phyloP scores from a whole-genome alignment of 208 protist genomes.

The Leishmania tropica region DNA sequence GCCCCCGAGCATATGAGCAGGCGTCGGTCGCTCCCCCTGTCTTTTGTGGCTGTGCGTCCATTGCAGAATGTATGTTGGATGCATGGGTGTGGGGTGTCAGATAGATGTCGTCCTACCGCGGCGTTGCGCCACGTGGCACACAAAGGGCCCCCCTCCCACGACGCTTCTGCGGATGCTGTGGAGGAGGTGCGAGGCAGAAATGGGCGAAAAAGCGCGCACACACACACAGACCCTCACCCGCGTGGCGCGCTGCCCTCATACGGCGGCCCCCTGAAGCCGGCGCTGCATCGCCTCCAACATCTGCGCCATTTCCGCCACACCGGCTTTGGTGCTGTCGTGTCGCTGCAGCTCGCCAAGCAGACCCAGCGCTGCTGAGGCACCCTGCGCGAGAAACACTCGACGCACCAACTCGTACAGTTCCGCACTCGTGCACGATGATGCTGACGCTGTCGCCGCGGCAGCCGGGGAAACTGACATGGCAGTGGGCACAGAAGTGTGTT shows the following conservation, averaged over 20 bases:
- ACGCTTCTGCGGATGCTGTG: background rate
- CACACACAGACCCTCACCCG: background rate
- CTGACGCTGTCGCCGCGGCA: background rate
- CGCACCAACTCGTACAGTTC: constrained; percentile 31
- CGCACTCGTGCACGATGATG: constrained; percentile 17
- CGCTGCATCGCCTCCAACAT: constrained; percentile 31
- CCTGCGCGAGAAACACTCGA: constrained; percentile 29
- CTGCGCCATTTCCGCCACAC: constrained; percentile 22
- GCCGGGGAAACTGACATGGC: background rate
- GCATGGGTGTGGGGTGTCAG: background rate
- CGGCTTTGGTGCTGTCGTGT: constrained; percentile 21
- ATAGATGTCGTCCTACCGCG: background rate
- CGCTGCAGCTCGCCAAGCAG: constrained; percentile 19
- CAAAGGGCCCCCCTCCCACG: too few species aligned
- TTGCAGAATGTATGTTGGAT: background rate
- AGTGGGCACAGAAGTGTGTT: background rate
- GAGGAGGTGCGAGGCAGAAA: background rate
- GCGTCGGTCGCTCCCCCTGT: background rate
- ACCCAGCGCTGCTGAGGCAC: constrained; percentile 21
- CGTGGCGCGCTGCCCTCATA: background rate
- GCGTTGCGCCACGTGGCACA: background rate
- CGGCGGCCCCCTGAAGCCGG: constrained; percentile 6
- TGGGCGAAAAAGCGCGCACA: background rate
- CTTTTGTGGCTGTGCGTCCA: background rate
- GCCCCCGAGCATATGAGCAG: background rate